Evolutionary conservation across 2,329 filamentous ascomycete species (phyloP).

Genomic region (Fonsecaea multimorphosa): DNA sequence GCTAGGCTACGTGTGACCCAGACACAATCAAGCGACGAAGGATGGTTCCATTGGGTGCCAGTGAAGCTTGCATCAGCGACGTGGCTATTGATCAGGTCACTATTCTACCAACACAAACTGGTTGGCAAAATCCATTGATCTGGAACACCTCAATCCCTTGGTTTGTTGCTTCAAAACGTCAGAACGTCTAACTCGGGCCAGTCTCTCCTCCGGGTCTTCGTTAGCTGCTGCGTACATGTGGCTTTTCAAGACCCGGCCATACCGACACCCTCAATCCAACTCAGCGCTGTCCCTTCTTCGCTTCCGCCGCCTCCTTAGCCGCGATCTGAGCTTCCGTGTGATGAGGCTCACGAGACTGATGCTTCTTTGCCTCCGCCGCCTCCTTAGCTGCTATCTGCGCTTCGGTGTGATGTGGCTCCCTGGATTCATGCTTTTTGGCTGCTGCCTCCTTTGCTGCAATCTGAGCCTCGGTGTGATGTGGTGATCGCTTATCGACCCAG

Average conservation of each 20-base stretch:
- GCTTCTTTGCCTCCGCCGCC: conserved; percentile 11
- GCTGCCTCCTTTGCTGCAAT: conserved; percentile 22
- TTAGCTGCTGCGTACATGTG: neutral
- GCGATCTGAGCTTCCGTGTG: conserved; percentile 29
- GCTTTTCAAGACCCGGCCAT: neutral
- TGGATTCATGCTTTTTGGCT: conserved; percentile 6
- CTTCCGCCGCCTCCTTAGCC: conserved; percentile 21
- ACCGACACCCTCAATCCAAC: neutral
- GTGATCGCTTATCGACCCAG: conserved; percentile 23
- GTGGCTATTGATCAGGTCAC: neutral
- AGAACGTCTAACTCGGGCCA: neutral
- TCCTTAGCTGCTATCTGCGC: conserved; percentile 23
- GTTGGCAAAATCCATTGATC: too few relatives aligned
- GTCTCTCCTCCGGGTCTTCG: neutral
- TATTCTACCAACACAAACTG: neutral
- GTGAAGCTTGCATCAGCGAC: neutral
- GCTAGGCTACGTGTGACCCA: too few relatives aligned
- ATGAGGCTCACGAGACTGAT: conserved; percentile 15
- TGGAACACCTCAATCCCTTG: too few relatives aligned
- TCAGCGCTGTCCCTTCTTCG: conserved; percentile 12
- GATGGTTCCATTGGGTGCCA: neutral
- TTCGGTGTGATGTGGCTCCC: conserved; percentile 21
- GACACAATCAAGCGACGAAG: too few relatives aligned
- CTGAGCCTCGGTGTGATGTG: conserved; percentile 27
- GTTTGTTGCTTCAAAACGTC: neutral